Evolutionary conservation across 768 basidiomycete genomes (phyloP).

Genomic region (Leccinum arenicola): DNA sequence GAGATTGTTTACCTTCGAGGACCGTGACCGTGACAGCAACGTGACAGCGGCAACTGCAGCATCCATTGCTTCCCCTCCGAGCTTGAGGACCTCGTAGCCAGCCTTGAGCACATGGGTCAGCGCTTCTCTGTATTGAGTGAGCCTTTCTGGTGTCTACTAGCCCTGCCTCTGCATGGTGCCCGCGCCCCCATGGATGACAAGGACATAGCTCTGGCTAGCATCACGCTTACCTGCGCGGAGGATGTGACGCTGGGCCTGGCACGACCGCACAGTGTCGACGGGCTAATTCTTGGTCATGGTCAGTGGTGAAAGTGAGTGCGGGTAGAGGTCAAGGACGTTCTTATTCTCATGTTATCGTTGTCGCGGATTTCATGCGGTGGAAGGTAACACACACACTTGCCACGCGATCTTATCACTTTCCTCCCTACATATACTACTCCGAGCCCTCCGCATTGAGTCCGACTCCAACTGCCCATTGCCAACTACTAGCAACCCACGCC

Average conservation of each 20-base stretch:
- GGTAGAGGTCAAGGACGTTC: background rate
- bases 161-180: constrained; percentile 59
- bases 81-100: constrained; percentile 61
- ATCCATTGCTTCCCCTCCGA: constrained; percentile 81
- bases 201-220: constrained; percentile 30
- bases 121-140: constrained; percentile 52
- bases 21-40: too few relatives aligned
- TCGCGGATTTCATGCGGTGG: too few relatives aligned
- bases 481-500: too few relatives aligned
- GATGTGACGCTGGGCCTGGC: background rate
- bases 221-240: constrained; percentile 9
- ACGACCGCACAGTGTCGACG: background rate
- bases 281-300: constrained; percentile 11
- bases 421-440: too few relatives aligned
- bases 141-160: constrained; percentile 62
- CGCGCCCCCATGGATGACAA: constrained; percentile 78
- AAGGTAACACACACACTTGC: too few relatives aligned
- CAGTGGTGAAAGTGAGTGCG: background rate
- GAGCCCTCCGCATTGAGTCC: too few relatives aligned
- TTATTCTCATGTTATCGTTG: background rate
- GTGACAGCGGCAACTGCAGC: constrained; percentile 74
- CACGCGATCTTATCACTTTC: too few relatives aligned
- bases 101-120: constrained; percentile 54
- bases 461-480: too few relatives aligned
- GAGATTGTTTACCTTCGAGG: constrained; percentile 63